phyloP scores from a whole-genome alignment of 139 green algal species.

The Chlamydomonas sp. region DNA sequence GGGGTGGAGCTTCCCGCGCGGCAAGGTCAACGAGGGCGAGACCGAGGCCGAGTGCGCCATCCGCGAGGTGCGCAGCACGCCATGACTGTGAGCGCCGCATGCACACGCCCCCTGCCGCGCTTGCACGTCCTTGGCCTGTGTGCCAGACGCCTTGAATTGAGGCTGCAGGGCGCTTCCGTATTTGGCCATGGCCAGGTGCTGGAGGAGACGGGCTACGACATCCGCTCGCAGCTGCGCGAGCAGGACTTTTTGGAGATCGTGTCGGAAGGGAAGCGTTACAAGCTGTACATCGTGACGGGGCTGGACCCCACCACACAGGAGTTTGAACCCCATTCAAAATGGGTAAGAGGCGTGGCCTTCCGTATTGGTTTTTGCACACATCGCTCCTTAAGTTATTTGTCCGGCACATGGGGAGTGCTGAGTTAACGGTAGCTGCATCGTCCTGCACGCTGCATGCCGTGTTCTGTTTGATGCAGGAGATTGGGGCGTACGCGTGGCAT shows the following conservation, averaged over 20 bases:
- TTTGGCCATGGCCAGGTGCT: slow-evolving; percentile 60
- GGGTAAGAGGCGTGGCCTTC: slow-evolving; percentile 22
- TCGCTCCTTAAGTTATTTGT: not conserved
- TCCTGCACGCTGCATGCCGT: not conserved
- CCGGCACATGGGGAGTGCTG: too few species aligned
- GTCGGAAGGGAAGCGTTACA: slow-evolving; percentile 67
- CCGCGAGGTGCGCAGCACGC: slow-evolving; percentile 76
- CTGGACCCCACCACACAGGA: slow-evolving; percentile 68
- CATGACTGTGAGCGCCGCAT: not conserved
- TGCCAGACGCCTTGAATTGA: not conserved
- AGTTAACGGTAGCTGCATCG: not conserved
- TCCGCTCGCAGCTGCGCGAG: slow-evolving; percentile 53
- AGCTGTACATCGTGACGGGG: slow-evolving; percentile 81
- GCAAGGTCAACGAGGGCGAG: slow-evolving; percentile 92
- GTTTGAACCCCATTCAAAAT: slow-evolving; percentile 72
- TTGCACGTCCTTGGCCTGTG: not conserved
- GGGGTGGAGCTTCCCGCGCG: slow-evolving; percentile 94
- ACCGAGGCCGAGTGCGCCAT: slow-evolving; percentile 82
- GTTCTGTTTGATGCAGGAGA: slow-evolving; percentile 63
- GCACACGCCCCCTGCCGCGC: not conserved
- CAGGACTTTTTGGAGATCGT: slow-evolving; percentile 75
- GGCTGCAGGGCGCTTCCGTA: not conserved
- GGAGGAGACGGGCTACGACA: slow-evolving; percentile 86
- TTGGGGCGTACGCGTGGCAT: slow-evolving; percentile 87
- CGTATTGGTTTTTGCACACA: not conserved